A percentile compares a stretch with the other conserved stretches of the same genome.
Evolutionary conservation across 352 stramenopile species (phyloP).

Genomic region (Phytophthora litchii): DNA sequence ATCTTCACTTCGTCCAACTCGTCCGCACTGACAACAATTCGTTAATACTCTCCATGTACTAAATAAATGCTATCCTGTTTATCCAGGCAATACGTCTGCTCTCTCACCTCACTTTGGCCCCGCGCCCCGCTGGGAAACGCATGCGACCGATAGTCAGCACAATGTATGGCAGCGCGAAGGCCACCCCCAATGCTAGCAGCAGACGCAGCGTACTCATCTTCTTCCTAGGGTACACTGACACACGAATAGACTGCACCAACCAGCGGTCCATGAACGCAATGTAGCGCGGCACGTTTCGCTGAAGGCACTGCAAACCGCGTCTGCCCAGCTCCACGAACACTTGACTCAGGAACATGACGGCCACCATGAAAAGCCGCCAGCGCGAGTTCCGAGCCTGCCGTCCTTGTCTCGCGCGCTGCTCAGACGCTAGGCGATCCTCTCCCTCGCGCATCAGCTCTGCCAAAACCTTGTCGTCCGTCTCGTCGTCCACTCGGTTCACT

Average conservation of each 20-base stretch:
- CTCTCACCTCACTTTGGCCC: conserved; percentile 17
- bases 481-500: conserved; percentile 30
- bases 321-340: conserved; percentile 58
- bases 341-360: conserved; percentile 51
- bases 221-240: conserved; percentile 43
- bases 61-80: no score
- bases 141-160: conserved; percentile 50
- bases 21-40: conserved; percentile 26
- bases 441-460: conserved; percentile 48
- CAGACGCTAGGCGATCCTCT: conserved; percentile 33
- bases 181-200: conserved; percentile 43
- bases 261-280: conserved; percentile 56
- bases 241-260: conserved; percentile 52
- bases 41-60: conserved; percentile 6
- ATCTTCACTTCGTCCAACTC: conserved; percentile 67
- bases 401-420: conserved; percentile 21
- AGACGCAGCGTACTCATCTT: conserved; percentile 45
- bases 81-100: no score
- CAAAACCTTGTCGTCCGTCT: conserved; percentile 53
- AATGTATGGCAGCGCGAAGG: conserved; percentile 51
- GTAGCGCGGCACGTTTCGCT: conserved; percentile 56
- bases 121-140: conserved; percentile 28
- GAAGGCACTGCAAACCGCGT: conserved; percentile 45
- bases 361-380: conserved; percentile 46
- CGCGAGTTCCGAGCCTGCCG: conserved; percentile 29